Conservation (phyloP, 164 flowering plant genomes). For the grape (Vitis vinifera) region DNA sequence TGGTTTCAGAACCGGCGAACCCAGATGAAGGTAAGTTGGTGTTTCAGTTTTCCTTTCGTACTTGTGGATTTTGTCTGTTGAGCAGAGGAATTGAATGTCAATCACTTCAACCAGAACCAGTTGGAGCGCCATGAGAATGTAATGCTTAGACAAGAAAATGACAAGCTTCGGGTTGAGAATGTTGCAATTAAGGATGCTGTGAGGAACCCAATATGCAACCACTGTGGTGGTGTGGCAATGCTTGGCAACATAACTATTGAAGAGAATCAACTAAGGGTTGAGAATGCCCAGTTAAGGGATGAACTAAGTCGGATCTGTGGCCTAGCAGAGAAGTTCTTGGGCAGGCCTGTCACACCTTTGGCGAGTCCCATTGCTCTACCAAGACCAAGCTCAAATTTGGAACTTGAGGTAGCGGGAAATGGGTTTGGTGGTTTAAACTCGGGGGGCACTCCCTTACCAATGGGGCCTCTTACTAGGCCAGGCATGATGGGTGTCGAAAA, state of each 20-base stretch:
- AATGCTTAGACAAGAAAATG: constrained; percentile 55
- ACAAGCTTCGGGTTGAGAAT: constrained; percentile 53
- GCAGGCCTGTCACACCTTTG: constrained; percentile 25
- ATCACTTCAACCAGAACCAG: constrained; percentile 41
- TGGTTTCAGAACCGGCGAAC: constrained; percentile 76
- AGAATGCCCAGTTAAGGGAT: constrained; percentile 51
- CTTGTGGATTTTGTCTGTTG: no score
- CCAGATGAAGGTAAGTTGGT: constrained; percentile 58
- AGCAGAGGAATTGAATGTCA: background rate
- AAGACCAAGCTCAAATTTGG: constrained; percentile 23
- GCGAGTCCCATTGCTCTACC: constrained; percentile 14
- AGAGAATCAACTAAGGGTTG: constrained; percentile 48
- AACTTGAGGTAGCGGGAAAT: constrained; percentile 38
- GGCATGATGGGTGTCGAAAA: constrained; percentile 13
- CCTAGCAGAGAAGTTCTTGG: constrained; percentile 42
- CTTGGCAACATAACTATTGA: constrained; percentile 39
- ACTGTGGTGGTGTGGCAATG: constrained; percentile 52
- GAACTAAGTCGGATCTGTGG: constrained; percentile 40
- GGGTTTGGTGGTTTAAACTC: constrained; percentile 21
- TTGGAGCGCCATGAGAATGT: constrained; percentile 57
- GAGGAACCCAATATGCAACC: constrained; percentile 44
- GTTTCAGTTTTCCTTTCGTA: background rate
- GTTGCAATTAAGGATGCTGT: constrained; percentile 39
- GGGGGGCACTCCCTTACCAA: constrained; percentile 15
- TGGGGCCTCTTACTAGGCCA: constrained; percentile 21